Percentiles rank a stretch among this genome's conserved stretches.
These are phyloP conservation scores for Colletotrichum navitas DNA, from an alignment of 2,329 filamentous ascomycete species.

Conservation along the genomic window DNA sequence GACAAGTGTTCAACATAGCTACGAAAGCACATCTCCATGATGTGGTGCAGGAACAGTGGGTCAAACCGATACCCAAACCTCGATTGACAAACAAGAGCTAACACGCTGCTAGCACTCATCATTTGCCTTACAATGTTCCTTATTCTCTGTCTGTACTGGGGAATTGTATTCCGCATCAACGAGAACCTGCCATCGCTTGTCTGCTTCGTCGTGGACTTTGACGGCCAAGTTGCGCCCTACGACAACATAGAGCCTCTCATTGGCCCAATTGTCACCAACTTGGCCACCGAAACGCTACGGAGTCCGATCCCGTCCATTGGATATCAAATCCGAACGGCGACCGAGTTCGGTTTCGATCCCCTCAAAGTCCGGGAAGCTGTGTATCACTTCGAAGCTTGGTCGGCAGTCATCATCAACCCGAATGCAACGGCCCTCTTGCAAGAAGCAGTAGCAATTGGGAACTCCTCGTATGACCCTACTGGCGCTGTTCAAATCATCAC, in stretches of 20 bases:
- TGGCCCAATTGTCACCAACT: slow-evolving; percentile 11
- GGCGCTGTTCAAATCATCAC: slow-evolving; percentile 27
- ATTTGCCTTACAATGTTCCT: slow-evolving; percentile 20
- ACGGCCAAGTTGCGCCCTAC: slow-evolving; percentile 16
- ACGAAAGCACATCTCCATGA: slow-evolving; percentile 22
- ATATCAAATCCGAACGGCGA: slow-evolving; percentile 21
- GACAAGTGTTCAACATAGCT: not conserved
- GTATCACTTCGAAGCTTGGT: slow-evolving; percentile 30
- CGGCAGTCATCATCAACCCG: slow-evolving; percentile 25
- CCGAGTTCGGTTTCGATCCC: slow-evolving; percentile 27
- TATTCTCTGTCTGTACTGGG: slow-evolving; percentile 30
- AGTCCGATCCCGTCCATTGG: slow-evolving; percentile 25
- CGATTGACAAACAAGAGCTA: not conserved
- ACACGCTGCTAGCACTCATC: slow-evolving; percentile 9
- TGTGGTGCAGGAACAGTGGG: slow-evolving; percentile 33
- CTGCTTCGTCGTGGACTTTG: slow-evolving; percentile 30
- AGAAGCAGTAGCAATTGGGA: slow-evolving; percentile 12
- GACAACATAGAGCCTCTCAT: slow-evolving; percentile 1
- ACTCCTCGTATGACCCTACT: slow-evolving; percentile 30
- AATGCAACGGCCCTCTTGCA: slow-evolving; percentile 23
- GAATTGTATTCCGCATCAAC: slow-evolving; percentile 23
- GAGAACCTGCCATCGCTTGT: slow-evolving; percentile 26
- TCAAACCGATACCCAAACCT: not conserved
- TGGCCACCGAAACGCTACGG: slow-evolving; percentile 23
- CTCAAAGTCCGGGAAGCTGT: slow-evolving; percentile 28